A percentile compares a stretch with the other conserved stretches of the same genome.
phyloP scores from a whole-genome alignment of 225 moss, liverwort and hornwort genomes.

The Pseudoscleropodium purum region DNA sequence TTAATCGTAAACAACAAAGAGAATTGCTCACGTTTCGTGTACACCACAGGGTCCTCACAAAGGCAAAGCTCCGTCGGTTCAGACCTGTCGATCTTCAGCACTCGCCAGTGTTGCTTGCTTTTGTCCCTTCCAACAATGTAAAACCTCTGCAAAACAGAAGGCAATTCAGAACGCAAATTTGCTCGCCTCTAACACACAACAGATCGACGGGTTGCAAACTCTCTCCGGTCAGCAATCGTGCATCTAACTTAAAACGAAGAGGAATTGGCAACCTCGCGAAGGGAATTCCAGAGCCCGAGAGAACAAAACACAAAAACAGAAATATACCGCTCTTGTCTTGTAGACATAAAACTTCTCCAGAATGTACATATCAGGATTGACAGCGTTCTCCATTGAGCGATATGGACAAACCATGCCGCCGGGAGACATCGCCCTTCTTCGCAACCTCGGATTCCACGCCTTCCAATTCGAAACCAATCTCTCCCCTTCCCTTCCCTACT shows the following conservation, averaged over 20 bases:
- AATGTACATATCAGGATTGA: constrained; percentile 32
- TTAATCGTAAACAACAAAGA: constrained; percentile 51
- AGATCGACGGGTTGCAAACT: not conserved
- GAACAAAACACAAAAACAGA: not conserved
- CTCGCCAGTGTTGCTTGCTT: constrained; percentile 74
- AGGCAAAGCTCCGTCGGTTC: constrained; percentile 65
- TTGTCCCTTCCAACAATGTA: constrained; percentile 82
- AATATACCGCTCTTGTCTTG: constrained; percentile 61
- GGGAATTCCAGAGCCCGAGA: not conserved
- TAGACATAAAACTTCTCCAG: constrained; percentile 73
- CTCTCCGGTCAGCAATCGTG: not conserved
- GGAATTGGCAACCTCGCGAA: not conserved
- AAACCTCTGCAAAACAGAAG: constrained; percentile 40
- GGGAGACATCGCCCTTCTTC: constrained; percentile 2
- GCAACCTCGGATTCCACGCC: not conserved
- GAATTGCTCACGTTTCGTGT: constrained; percentile 60
- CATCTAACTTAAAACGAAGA: not conserved
- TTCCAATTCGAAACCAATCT: not conserved
- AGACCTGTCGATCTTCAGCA: constrained; percentile 82
- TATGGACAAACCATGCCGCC: not conserved
- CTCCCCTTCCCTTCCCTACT: not conserved
- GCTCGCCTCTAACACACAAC: not conserved
- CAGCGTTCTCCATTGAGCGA: constrained; percentile 12
- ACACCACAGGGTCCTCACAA: constrained; percentile 74
- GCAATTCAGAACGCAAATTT: not conserved